A percentile compares a stretch with the other conserved stretches of the same genome.
Evolutionary conservation across 2,329 filamentous ascomycete genomes (phyloP).

Genomic region (Penicillium sp.): DNA sequence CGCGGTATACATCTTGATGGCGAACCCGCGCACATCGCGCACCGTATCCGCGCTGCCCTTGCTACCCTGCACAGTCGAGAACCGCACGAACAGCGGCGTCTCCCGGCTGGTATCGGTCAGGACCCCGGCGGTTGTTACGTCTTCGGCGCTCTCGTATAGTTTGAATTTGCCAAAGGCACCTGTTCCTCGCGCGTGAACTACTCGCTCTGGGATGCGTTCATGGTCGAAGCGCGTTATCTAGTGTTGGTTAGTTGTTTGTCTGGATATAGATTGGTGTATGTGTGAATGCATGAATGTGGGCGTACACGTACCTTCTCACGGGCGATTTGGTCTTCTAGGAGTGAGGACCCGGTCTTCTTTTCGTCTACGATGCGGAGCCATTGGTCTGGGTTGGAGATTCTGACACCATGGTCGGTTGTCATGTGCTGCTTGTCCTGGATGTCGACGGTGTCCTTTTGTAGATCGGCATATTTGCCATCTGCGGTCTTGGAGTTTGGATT

Average conservation of each 20-base stretch:
- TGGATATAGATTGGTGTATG: not conserved
- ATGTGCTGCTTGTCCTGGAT: constrained; percentile 58
- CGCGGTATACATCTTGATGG: constrained; percentile 72
- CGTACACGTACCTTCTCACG: constrained; percentile 65
- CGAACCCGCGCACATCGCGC: constrained; percentile 78
- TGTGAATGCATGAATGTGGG: not conserved
- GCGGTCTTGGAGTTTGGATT: constrained; percentile 5
- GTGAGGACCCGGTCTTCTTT: constrained; percentile 62
- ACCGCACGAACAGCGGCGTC: constrained; percentile 66
- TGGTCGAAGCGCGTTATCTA: constrained; percentile 67
- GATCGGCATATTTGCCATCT: constrained; percentile 57
- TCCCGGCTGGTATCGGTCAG: constrained; percentile 66
- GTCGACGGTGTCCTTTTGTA: constrained; percentile 59
- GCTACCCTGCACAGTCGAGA: constrained; percentile 74
- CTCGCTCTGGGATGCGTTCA: constrained; percentile 66
- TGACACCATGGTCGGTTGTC: constrained; percentile 75
- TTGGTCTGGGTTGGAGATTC: constrained; percentile 69
- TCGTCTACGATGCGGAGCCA: constrained; percentile 67
- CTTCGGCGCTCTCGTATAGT: constrained; percentile 60
- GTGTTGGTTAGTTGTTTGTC: not conserved
- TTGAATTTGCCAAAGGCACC: constrained; percentile 67
- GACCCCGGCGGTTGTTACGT: constrained; percentile 62
- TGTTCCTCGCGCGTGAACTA: constrained; percentile 64
- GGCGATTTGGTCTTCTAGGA: constrained; percentile 69
- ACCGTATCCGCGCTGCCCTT: constrained; percentile 76